A percentile compares a stretch with the other conserved stretches of the same genome.
These are phyloP conservation scores for Coprinopsis cinerea DNA, from an alignment of 768 basidiomycete species.

Conservation along the genomic window DNA sequence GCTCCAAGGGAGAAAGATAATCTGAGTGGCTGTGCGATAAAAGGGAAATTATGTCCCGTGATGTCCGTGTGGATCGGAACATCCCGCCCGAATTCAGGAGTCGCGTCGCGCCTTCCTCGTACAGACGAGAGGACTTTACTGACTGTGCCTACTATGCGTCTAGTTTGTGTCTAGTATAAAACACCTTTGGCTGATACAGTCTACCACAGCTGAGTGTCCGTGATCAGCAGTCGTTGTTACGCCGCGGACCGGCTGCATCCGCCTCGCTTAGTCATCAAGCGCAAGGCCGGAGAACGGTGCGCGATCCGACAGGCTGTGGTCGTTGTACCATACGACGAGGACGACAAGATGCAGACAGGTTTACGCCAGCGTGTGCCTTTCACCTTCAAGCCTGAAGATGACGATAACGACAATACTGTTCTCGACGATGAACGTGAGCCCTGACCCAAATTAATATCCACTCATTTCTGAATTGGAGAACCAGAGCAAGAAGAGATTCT, in stretches of 20 bases:
- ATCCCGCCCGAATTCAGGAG: too few relatives aligned
- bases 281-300: too few relatives aligned
- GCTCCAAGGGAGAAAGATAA: background rate
- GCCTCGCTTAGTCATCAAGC: too few relatives aligned
- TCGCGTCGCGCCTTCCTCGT: too few relatives aligned
- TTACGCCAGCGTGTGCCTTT: constrained; percentile 45
- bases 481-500: constrained; percentile 62
- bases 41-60: background rate
- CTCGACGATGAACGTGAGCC: constrained; percentile 50
- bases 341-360: constrained; percentile 24
- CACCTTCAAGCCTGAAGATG: constrained; percentile 28
- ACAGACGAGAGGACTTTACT: too few relatives aligned
- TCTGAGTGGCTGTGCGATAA: constrained; percentile 2
- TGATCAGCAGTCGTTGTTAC: too few relatives aligned
- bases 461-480: background rate
- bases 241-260: too few relatives aligned
- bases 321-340: background rate
- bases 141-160: too few relatives aligned
- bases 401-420: constrained; percentile 26
- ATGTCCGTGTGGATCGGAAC: background rate
- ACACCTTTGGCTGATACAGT: too few relatives aligned
- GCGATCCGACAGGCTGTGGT: background rate
- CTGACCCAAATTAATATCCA: too few relatives aligned
- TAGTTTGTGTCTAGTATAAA: too few relatives aligned
- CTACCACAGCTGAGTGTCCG: too few relatives aligned